Base-by-base conservation (phyloP, 2,329 filamentous ascomycete genomes). In the Xylariaceae sp. region DNA sequence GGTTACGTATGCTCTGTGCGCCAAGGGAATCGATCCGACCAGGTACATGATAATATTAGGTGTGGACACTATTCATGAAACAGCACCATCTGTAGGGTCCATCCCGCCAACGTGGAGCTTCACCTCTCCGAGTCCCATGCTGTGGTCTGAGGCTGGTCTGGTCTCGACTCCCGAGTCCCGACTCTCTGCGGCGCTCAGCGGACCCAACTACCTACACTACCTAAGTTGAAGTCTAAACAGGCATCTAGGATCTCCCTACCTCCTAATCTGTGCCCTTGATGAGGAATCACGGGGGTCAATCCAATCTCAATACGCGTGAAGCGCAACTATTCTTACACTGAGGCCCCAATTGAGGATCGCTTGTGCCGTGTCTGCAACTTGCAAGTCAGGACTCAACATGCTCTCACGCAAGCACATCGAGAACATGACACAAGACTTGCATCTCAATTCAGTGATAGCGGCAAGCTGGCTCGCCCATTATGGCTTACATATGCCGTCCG, bases 371-470 rank as follows among this genome's bases (percentile, higher is more conserved):
- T 42, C 29, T 49, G 53, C 40, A 50, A 43, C 51, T n/a, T n/a
- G n/a, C n/a, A n/a, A n/a, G n/a, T n/a, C n/a, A n/a, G n/a, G n/a
- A n/a, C n/a, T n/a, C 45, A 49, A 53, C 30, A 10, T 42, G 37
- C 42, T 22, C 46, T 41, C 50, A 47, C 30, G 36, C n/a, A 42
- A 16, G 37, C 39, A 34, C n/a, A 39, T 56, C 48, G 47, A 53
- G 53, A 58, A 55, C 15, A 44, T 40, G 46, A 51, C 42, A 53
- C 45, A 54, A 50, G 61, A 58, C 61, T 58, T 62, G 32, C 19
- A 22, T 13, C 39, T 22, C 39, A 13, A 54, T 55, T 43, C 30
- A 49, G 42, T 26, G 8, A 26, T 26, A 26, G 15, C 40, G 36
- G 41, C 19, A 19, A 47, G 54, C 55, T 51, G 50, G 44, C 44